These are phyloP conservation scores for Davidsoniella eucalypti DNA, from an alignment of 2,329 filamentous ascomycete genomes.

Conservation along the genomic window DNA sequence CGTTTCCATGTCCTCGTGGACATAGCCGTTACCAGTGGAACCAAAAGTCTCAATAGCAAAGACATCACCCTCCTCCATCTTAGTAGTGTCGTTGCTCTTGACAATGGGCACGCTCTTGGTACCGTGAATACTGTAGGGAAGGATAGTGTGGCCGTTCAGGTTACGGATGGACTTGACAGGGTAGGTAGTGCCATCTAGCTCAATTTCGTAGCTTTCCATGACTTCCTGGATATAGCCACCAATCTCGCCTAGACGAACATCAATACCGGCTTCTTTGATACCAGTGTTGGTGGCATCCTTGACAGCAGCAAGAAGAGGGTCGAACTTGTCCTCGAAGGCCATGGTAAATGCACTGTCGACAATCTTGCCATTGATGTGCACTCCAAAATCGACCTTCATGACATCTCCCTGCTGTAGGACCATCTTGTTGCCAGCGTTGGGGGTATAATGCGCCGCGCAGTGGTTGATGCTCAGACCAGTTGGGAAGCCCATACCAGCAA, in stretches of 20 bases:
- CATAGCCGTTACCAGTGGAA: conserved; percentile 61
- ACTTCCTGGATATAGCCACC: conserved; percentile 56
- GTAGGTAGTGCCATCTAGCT: conserved; percentile 49
- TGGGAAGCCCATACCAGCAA: conserved; percentile 64
- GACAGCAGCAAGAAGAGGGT: conserved; percentile 57
- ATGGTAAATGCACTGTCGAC: conserved; percentile 71
- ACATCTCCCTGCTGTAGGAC: conserved; percentile 58
- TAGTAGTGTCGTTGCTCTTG: conserved; percentile 57
- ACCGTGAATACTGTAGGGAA: conserved; percentile 61
- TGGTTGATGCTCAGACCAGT: conserved; percentile 65
- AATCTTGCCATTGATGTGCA: conserved; percentile 65
- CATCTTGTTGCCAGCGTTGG: conserved; percentile 64
- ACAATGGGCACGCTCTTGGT: conserved; percentile 69
- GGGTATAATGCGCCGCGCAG: conserved; percentile 63
- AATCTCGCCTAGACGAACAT: conserved; percentile 59
- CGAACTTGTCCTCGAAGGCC: conserved; percentile 57
- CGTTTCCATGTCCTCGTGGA: conserved; percentile 60
- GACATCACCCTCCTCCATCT: conserved; percentile 73
- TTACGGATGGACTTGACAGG: conserved; percentile 58
- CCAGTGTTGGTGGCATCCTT: conserved; percentile 72
- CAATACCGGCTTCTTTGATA: conserved; percentile 63
- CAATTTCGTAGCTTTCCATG: conserved; percentile 64
- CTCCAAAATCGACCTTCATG: conserved; percentile 69
- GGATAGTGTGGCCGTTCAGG: conserved; percentile 60
- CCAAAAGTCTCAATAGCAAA: conserved; percentile 77